These are phyloP conservation scores for Elaeis guineensis DNA, from an alignment of 176 grass and related monocot genomes.

Conservation along the genomic window DNA sequence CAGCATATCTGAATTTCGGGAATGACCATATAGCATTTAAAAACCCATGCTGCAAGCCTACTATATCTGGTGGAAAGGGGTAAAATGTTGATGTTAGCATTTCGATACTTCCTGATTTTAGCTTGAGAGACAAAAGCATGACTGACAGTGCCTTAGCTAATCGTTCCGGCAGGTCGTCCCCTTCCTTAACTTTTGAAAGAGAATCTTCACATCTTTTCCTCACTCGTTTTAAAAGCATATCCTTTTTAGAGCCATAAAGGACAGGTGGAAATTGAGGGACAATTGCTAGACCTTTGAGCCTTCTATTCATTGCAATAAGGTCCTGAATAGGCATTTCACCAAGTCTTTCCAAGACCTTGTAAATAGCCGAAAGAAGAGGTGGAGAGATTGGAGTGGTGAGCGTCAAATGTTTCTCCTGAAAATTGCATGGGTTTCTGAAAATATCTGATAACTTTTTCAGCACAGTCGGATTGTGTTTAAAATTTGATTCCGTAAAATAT, in stretches of 20 bases:
- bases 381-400: conserved; percentile 10
- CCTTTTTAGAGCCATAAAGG: background rate
- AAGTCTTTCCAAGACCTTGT: conserved; percentile 21
- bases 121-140: conserved; percentile 22
- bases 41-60: conserved; percentile 21
- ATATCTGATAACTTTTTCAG: conserved; percentile 15
- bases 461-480: background rate
- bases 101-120: conserved; percentile 17
- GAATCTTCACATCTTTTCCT: background rate
- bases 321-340: conserved; percentile 27
- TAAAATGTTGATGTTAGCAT: conserved; percentile 17
- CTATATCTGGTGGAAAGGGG: conserved; percentile 24
- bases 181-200: conserved; percentile 8
- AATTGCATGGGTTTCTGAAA: conserved; percentile 14
- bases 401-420: conserved; percentile 1
- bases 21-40: conserved; percentile 28
- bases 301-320: conserved; percentile 24
- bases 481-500: conserved; percentile 9
- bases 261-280: conserved; percentile 23
- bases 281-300: conserved; percentile 17
- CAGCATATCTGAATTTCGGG: conserved; percentile 6
- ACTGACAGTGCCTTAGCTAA: conserved; percentile 32
- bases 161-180: conserved; percentile 21
- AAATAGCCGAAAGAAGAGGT: conserved; percentile 16
- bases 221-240: conserved; percentile 15